Conservation (phyloP, 176 grass and related monocot genomes). For the Olyra latifolia region DNA sequence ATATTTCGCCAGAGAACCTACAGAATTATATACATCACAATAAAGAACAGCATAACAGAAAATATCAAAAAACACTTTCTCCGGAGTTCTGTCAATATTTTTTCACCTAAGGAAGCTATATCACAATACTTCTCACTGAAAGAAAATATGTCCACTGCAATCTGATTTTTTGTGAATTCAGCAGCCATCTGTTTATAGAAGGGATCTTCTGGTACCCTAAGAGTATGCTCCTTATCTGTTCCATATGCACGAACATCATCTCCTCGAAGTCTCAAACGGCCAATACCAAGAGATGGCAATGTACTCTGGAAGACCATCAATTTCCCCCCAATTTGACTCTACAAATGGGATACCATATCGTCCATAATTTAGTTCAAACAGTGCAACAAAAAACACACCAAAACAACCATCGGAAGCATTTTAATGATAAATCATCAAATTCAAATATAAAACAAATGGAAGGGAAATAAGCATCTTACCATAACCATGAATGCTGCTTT, state of each 20-base stretch:
- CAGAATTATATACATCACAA: slow-evolving; percentile 14
- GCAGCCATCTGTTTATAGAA: slow-evolving; percentile 99
- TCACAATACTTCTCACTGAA: slow-evolving; percentile 90
- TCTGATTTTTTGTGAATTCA: slow-evolving; percentile 93
- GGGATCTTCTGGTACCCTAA: slow-evolving; percentile 86
- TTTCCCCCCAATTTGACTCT: slow-evolving; percentile 95
- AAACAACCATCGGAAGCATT: not conserved
- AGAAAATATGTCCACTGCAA: slow-evolving; percentile 84
- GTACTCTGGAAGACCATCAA: slow-evolving; percentile 91
- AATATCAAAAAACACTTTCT: slow-evolving; percentile 6
- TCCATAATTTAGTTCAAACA: slow-evolving; percentile 32
- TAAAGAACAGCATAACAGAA: slow-evolving; percentile 13
- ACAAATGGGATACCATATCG: slow-evolving; percentile 29
- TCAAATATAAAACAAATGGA: slow-evolving; percentile 21
- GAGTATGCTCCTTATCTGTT: slow-evolving; percentile 82
- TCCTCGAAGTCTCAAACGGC: slow-evolving; percentile 77
- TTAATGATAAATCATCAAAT: slow-evolving; percentile 10
- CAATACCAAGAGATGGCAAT: slow-evolving; percentile 90
- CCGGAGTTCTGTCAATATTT: not conserved
- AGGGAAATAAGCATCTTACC: slow-evolving; percentile 53
- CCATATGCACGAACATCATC: slow-evolving; percentile 91
- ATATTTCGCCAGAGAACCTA: slow-evolving; percentile 89
- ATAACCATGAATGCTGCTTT: slow-evolving; percentile 96
- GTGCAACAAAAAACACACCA: slow-evolving; percentile 1
- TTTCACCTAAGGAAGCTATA: slow-evolving; percentile 88